These are phyloP conservation scores for Pseudoturritis turrita DNA, from an alignment of 345 rosid species.

Conservation along the genomic window DNA sequence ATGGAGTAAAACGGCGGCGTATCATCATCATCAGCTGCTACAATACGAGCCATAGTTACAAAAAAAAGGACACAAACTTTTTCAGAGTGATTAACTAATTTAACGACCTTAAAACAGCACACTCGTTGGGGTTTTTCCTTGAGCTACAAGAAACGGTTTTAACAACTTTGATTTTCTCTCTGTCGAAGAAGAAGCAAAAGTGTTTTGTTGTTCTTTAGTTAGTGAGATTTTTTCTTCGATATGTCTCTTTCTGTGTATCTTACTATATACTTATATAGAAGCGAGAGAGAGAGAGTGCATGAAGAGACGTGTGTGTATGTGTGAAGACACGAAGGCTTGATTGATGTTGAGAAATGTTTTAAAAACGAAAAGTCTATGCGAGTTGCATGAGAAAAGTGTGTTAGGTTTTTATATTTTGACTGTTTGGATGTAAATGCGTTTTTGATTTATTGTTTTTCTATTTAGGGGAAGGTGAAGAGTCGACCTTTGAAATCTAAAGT, in stretches of 20 bases:
- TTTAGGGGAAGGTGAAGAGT: conserved; percentile 22
- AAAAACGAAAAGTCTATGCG: neutral
- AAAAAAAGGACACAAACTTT: neutral
- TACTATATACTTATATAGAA: conserved; percentile 8
- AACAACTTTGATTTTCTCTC: neutral
- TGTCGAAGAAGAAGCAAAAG: neutral
- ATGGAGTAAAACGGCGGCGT: conserved; percentile 34
- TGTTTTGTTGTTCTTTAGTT: neutral
- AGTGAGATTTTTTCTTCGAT: neutral
- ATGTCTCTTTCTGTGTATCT: neutral
- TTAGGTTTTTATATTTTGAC: conserved; percentile 33
- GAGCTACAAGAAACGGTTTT: neutral
- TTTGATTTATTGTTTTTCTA: conserved; percentile 16
- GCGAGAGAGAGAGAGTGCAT: neutral
- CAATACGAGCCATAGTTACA: conserved; percentile 29
- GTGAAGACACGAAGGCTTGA: conserved; percentile 25
- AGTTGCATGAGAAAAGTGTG: conserved; percentile 35
- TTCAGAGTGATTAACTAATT: neutral
- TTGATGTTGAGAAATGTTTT: neutral
- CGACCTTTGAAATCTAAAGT: conserved; percentile 15
- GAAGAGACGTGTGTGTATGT: conserved; percentile 28
- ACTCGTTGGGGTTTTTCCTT: neutral
- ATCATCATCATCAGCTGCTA: conserved; percentile 30
- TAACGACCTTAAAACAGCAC: neutral
- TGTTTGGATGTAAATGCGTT: conserved; percentile 33